Base-by-base conservation (phyloP, 2,329 filamentous ascomycete species). In the Periconia macrospinosa region DNA sequence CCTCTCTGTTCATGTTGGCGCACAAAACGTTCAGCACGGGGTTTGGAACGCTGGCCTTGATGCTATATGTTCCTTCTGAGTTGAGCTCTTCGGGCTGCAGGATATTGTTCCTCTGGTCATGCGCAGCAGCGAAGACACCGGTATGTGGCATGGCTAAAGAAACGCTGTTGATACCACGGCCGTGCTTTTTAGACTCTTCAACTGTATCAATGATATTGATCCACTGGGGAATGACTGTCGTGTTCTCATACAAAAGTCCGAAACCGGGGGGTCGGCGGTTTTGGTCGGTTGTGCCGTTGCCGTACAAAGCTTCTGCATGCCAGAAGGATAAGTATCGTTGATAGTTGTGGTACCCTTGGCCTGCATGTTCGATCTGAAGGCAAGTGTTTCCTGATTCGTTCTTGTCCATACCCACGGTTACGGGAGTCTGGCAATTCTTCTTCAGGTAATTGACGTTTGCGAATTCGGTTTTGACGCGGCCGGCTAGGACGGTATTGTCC, bases 61-160 rank as follows among this genome's bases (percentile, higher is more conserved):
- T 76, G 2, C 77, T 78, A 69, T 91, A 92, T 45, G 87, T 83
- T 11, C 89, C 90, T 9, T 90, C 79, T 0, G 88, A 88, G 47
- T 79, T 75, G 2, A 81, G 67, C 20, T 81, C 77, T 47, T 72
- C 71, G 0, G 90, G 90, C 61, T 93, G 90, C 9, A 90, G 72
- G 30, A 94, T 90, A 0, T 75, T 69, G 62, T 93, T 93, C 9
- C 74, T 68, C 0, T 78, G 72, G 59, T 87, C 78, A 9, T 78
- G 81, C 0, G 87, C 86, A 0, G 90, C 89, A 13, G 78, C 72
- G 33, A 88, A 85, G 0, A 94, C 80, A 0, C 87, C 85, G 0
- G 86, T 79, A 62, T 94, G 90, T 0, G 90, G 90, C 81, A 92
- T 87, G 0, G 89, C 88, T 59, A 92, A 79, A 0, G 87, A 89